A percentile compares a stretch with the other conserved stretches of the same genome.
Conservation (phyloP, 1,284 basidiomycete species). For the Peniophora sp. region DNA sequence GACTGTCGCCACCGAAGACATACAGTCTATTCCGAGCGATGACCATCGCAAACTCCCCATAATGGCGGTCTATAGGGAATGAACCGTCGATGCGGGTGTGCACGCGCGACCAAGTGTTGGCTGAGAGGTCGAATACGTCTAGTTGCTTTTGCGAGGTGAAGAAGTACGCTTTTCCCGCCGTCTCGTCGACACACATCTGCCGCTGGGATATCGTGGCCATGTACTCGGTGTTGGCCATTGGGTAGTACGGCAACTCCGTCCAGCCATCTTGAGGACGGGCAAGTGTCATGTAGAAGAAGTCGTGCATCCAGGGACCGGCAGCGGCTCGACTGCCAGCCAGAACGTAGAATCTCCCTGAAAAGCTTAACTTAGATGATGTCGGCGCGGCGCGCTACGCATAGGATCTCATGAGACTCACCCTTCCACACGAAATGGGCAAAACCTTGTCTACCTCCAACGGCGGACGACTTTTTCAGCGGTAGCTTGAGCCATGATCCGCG, state of each 20-base stretch:
- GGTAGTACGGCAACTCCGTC: conserved; percentile 23
- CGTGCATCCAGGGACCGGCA: conserved; percentile 21
- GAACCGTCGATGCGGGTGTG: conserved; percentile 13
- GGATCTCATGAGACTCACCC: conserved; percentile 7
- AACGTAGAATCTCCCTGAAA: conserved; percentile 24
- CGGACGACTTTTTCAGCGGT: conserved; percentile 11
- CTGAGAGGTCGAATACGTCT: conserved; percentile 26
- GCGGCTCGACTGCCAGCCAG: conserved; percentile 22
- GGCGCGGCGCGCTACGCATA: background rate
- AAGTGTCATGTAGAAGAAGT: conserved; percentile 27
- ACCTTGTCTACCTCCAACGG: conserved; percentile 12
- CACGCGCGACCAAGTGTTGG: conserved; percentile 21
- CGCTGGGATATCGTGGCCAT: too few species aligned
- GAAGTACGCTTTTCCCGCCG: conserved; percentile 22
- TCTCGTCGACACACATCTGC: conserved; percentile 18
- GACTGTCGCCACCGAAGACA: conserved; percentile 17
- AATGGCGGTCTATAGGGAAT: too few species aligned
- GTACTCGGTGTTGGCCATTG: conserved; percentile 16
- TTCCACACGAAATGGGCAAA: conserved; percentile 20
- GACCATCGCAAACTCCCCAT: conserved; percentile 20
- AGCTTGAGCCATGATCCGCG: conserved; percentile 22
- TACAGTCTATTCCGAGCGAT: conserved; percentile 18
- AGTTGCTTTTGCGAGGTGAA: conserved; percentile 19
- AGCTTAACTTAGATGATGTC: background rate
- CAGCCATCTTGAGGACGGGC: conserved; percentile 18